Evolutionary conservation across 1,284 basidiomycete species (phyloP).

Genomic region (Marasmius oreades): DNA sequence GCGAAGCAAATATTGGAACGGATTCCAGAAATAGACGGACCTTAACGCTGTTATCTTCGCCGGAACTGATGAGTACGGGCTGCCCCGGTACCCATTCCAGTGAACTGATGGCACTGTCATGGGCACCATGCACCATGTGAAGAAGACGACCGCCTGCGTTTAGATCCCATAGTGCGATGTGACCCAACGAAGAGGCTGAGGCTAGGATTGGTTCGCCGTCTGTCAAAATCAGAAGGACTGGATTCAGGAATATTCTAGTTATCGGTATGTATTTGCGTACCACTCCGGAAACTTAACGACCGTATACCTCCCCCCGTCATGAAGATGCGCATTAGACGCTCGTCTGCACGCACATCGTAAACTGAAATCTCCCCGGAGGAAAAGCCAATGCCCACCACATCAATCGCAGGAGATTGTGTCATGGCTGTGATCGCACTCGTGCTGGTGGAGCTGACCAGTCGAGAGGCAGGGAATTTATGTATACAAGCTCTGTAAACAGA

Average conservation of each 20-base stretch:
- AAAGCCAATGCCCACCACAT: slow-evolving; percentile 91
- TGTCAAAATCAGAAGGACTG: slow-evolving; percentile 25
- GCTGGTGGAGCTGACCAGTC: slow-evolving; percentile 43
- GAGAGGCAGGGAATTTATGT: slow-evolving; percentile 53
- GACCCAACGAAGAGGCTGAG: slow-evolving; percentile 81
- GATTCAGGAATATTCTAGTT: not conserved
- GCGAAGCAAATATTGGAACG: not conserved
- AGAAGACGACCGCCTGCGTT: slow-evolving; percentile 77
- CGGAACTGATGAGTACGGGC: slow-evolving; percentile 82
- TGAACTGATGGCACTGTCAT: slow-evolving; percentile 78
- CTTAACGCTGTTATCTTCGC: slow-evolving; percentile 92
- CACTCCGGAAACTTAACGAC: slow-evolving; percentile 84
- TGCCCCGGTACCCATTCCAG: slow-evolving; percentile 91
- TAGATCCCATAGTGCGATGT: slow-evolving; percentile 90
- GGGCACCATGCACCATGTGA: slow-evolving; percentile 83
- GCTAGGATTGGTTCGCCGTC: slow-evolving; percentile 88
- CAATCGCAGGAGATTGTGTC: slow-evolving; percentile 92
- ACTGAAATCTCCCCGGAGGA: slow-evolving; percentile 85
- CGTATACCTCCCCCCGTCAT: slow-evolving; percentile 82
- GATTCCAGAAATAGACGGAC: slow-evolving; percentile 33
- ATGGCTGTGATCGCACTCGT: slow-evolving; percentile 67
- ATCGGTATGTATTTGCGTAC: slow-evolving; percentile 38
- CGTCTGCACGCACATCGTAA: slow-evolving; percentile 88
- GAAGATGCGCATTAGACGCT: slow-evolving; percentile 82
- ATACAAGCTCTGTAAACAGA: slow-evolving; percentile 53